Percentiles rank a stretch among this genome's conserved stretches.
Evolutionary conservation across 2,329 filamentous ascomycete genomes (phyloP).

Genomic region (Dryadomyces quercus-mongolicae): DNA sequence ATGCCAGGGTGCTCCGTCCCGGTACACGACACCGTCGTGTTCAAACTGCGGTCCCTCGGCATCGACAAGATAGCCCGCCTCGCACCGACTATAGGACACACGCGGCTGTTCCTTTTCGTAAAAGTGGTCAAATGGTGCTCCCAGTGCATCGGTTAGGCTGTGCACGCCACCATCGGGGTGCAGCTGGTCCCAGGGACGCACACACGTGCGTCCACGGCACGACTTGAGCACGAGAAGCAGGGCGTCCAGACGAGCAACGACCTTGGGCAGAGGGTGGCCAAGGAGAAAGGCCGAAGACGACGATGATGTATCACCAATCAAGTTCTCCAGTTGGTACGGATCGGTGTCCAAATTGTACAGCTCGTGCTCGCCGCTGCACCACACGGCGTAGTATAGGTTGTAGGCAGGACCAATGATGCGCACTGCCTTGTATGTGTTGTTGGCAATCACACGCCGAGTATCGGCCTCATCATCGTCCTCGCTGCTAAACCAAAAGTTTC

Average conservation of each 20-base stretch:
- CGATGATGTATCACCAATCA: conserved; percentile 13
- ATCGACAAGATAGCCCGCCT: conserved; percentile 40
- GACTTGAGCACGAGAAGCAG: conserved; percentile 49
- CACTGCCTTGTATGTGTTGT: conserved; percentile 50
- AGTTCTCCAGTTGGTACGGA: conserved; percentile 37
- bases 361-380: conserved; percentile 57
- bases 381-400: conserved; percentile 53
- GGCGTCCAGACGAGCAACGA: conserved; percentile 41
- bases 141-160: conserved; percentile 38
- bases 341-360: conserved; percentile 50
- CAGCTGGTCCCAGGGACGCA: conserved; percentile 42
- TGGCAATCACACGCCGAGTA: conserved; percentile 12
- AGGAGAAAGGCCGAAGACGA: conserved; percentile 10
- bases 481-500: conserved; percentile 13
- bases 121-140: conserved; percentile 34
- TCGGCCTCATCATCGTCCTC: conserved; percentile 6
- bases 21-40: conserved; percentile 16
- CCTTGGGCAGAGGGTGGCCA: conserved; percentile 22
- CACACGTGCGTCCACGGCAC: conserved; percentile 41
- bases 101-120: conserved; percentile 35
- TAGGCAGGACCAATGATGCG: conserved; percentile 42
- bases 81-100: conserved; percentile 41
- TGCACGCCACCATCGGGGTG: conserved; percentile 40
- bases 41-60: conserved; percentile 41
- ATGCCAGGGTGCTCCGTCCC: conserved; percentile 16